Percentiles rank a stretch among this genome's conserved stretches.
Conservation (phyloP, 306 rosid genomes). For the Lathyrus tuberosus region DNA sequence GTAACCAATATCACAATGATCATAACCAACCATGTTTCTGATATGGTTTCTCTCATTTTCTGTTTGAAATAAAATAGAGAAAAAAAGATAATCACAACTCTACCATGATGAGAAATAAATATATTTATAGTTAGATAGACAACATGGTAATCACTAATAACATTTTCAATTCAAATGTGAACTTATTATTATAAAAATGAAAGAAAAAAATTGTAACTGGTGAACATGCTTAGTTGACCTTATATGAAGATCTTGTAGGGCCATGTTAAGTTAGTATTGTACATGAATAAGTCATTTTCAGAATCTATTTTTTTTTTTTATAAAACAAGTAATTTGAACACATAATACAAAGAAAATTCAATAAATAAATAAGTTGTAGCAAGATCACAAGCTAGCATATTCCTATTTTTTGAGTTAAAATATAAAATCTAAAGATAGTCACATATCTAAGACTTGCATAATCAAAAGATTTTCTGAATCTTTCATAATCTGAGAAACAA, state of each 20-base stretch:
- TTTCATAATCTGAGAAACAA: slow-evolving; percentile 27
- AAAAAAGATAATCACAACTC: slow-evolving; percentile 23
- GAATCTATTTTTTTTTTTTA: slow-evolving; percentile 33
- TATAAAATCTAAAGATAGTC: slow-evolving; percentile 36
- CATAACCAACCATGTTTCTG: slow-evolving; percentile 49
- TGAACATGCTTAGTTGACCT: slow-evolving; percentile 56
- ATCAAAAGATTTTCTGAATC: slow-evolving; percentile 41
- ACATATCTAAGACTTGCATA: slow-evolving; percentile 22
- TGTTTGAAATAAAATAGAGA: slow-evolving; percentile 38
- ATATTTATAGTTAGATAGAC: slow-evolving; percentile 29
- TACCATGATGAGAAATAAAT: slow-evolving; percentile 41
- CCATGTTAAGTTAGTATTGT: slow-evolving; percentile 41
- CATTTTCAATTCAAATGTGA: slow-evolving; percentile 37
- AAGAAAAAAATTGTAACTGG: slow-evolving; percentile 25
- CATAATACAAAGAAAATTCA: slow-evolving; percentile 21
- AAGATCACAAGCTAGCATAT: slow-evolving; percentile 31
- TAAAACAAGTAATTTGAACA: slow-evolving; percentile 5
- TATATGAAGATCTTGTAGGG: slow-evolving; percentile 48
- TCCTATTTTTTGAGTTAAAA: too few species aligned
- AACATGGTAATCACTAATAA: slow-evolving; percentile 34
- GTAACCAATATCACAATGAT: slow-evolving; percentile 41
- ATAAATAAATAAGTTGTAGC: slow-evolving; percentile 21
- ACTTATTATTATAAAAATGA: slow-evolving; percentile 12
- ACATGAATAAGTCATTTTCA: slow-evolving; percentile 43
- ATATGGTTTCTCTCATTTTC: slow-evolving; percentile 52